Base-by-base conservation (phyloP, 2,329 filamentous ascomycete genomes). In the Microcyclosporella mali region DNA sequence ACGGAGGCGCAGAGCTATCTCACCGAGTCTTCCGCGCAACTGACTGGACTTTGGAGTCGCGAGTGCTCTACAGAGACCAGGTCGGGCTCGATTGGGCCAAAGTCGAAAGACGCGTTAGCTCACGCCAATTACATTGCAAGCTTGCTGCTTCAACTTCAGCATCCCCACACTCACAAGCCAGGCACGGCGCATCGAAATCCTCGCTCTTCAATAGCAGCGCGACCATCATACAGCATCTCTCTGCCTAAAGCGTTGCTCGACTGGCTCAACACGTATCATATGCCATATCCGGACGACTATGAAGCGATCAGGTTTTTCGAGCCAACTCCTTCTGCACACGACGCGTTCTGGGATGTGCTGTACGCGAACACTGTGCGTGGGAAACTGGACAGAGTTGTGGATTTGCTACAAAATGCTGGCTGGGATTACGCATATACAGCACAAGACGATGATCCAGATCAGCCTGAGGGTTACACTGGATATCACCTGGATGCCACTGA, bases 311-410 rank as follows among this genome's bases (percentile, higher is more conserved):
- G 77, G 49, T 72, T 73, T 19, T 68, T 81, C 53, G 73, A 74
- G 34, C 85, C 85, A 1, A 85, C 85, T 46, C 86, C 88, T 16
- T 84, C 87, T 2, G 79, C 80, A 33, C 85, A 92, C 57, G 70
- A 74, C 18, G 71, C 84, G 28, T 97, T 88, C 66, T 97, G 90
- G 90, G 85, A 89, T 59, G 81, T 81, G 1, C 70, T 95, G n/a
- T 85, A 83, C 55, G 78, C 79, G 42, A 73, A 81, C 11, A 71
- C 89, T 16, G 70, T 94, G 18, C 84, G 88, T 35, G 90, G 89
- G 32, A 82, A 84, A 45, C 76, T 94, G 33, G 56, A 64, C 11
- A 78, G 79, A 32, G 82, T 83, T 1, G 72, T 83, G n/a, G 69
- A 75, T 35, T 66, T 94, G 19, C 71, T 97, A 36, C 77, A 74